Conservation (phyloP, 345 rosid species). For the Ceriops tagal region DNA sequence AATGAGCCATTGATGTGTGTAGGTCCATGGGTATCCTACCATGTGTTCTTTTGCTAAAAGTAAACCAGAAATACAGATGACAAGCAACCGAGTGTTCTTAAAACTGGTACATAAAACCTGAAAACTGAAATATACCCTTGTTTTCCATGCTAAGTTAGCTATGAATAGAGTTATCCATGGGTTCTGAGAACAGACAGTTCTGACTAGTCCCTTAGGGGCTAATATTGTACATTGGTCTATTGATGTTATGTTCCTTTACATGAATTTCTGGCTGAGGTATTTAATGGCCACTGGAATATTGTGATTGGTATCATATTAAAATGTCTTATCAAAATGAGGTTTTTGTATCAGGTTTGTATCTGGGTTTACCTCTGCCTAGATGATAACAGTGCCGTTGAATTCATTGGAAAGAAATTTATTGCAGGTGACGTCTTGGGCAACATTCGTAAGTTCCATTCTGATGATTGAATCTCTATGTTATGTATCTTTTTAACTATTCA, state of each 20-base stretch:
- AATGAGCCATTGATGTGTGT: too few relatives aligned
- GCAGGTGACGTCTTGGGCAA: constrained; percentile 51
- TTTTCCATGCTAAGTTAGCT: not conserved
- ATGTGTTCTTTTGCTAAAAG: too few relatives aligned
- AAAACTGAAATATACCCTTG: too few relatives aligned
- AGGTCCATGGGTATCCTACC: too few relatives aligned
- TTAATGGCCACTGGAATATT: too few relatives aligned
- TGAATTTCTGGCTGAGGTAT: too few relatives aligned
- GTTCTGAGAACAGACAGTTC: not conserved
- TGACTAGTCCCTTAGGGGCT: not conserved
- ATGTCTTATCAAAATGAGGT: constrained; percentile 17
- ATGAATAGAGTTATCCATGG: not conserved
- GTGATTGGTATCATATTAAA: not conserved
- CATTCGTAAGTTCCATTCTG: constrained; percentile 11
- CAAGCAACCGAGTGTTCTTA: too few relatives aligned
- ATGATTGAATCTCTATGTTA: not conserved
- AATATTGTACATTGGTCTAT: not conserved
- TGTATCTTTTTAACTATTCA: not conserved
- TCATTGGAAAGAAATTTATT: constrained; percentile 77
- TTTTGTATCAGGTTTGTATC: constrained; percentile 61
- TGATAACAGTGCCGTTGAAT: constrained; percentile 66
- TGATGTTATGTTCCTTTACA: not conserved
- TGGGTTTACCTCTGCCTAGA: constrained; percentile 83
- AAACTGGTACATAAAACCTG: too few relatives aligned
- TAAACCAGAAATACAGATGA: too few relatives aligned